Percentiles rank a stretch among this genome's conserved stretches.
These are phyloP conservation scores for Physcomitrium patens DNA, from an alignment of 225 moss, liverwort and hornwort species.

Conservation along the genomic window DNA sequence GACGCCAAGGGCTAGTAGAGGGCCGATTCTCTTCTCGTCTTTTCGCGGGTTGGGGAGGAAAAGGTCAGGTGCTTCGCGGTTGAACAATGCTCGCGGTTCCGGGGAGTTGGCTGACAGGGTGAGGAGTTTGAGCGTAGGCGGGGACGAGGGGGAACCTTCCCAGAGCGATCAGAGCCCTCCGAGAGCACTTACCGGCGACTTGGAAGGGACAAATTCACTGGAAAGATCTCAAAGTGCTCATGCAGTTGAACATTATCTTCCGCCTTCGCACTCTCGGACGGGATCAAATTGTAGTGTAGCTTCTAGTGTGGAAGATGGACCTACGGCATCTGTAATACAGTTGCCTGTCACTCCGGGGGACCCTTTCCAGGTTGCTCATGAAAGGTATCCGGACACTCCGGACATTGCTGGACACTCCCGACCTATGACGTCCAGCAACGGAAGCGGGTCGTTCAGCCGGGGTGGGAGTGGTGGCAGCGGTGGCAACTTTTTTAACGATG, in stretches of 20 bases:
- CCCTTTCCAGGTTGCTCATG: slow-evolving; percentile 42
- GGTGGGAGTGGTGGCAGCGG: slow-evolving; percentile 23
- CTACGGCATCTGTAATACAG: slow-evolving; percentile 37
- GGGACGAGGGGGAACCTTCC: too few species aligned
- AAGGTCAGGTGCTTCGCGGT: slow-evolving; percentile 44
- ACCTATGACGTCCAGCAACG: slow-evolving; percentile 36
- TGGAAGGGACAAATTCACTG: too few species aligned
- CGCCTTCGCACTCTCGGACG: slow-evolving; percentile 45
- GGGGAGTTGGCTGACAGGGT: too few species aligned
- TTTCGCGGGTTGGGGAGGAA: slow-evolving; percentile 43
- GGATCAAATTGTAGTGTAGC: slow-evolving; percentile 62
- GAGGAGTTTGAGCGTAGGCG: too few species aligned
- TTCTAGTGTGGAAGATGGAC: slow-evolving; percentile 65
- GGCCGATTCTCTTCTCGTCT: slow-evolving; percentile 14
- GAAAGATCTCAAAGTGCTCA: too few species aligned
- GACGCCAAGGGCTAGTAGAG: slow-evolving; percentile 16
- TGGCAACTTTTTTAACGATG: slow-evolving; percentile 60
- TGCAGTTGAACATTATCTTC: too few species aligned
- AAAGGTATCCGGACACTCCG: slow-evolving; percentile 64
- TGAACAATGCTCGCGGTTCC: not conserved
- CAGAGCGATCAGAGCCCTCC: too few species aligned
- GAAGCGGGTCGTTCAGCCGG: slow-evolving; percentile 29
- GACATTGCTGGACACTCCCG: slow-evolving; percentile 68
- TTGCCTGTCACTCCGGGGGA: slow-evolving; percentile 30
- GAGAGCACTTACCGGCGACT: too few species aligned